Conservation (phyloP, 225 moss, liverwort and hornwort species). For the Bryoerythrophyllum caledonicum region DNA sequence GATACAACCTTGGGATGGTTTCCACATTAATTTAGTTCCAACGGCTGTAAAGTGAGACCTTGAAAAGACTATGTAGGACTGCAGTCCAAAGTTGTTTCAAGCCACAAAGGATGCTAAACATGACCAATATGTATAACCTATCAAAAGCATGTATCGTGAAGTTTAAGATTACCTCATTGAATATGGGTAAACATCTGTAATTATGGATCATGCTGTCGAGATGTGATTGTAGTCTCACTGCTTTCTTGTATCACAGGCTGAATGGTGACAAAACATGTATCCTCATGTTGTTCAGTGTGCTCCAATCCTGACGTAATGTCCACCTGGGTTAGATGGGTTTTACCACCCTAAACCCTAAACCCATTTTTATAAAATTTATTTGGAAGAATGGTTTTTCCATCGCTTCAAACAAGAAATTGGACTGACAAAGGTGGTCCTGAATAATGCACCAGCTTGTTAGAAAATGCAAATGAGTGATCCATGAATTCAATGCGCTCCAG, state of each 20-base stretch:
- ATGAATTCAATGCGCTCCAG: conserved; percentile 36
- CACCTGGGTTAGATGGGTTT: conserved; percentile 30
- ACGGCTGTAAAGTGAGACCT: too few species aligned
- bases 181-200: background rate
- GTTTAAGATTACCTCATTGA: background rate
- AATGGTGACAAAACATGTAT: conserved; percentile 1
- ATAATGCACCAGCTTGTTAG: conserved; percentile 27
- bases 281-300: background rate
- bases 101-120: too few species aligned
- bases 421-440: too few species aligned
- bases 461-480: conserved; percentile 21
- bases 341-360: too few species aligned
- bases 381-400: background rate
- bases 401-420: too few species aligned
- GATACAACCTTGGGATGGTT: too few species aligned
- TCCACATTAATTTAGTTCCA: too few species aligned
- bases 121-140: too few species aligned
- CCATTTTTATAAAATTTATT: accelerated
- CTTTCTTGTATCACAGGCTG: background rate
- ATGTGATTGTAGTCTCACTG: background rate
- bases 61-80: too few species aligned
- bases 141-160: background rate
- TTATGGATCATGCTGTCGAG: background rate
- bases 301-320: background rate
- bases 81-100: too few species aligned